A percentile compares a stretch with the other conserved stretches of the same genome.
These are phyloP conservation scores for Nothopassalora personata DNA, from an alignment of 2,329 filamentous ascomycete species.

Conservation along the genomic window DNA sequence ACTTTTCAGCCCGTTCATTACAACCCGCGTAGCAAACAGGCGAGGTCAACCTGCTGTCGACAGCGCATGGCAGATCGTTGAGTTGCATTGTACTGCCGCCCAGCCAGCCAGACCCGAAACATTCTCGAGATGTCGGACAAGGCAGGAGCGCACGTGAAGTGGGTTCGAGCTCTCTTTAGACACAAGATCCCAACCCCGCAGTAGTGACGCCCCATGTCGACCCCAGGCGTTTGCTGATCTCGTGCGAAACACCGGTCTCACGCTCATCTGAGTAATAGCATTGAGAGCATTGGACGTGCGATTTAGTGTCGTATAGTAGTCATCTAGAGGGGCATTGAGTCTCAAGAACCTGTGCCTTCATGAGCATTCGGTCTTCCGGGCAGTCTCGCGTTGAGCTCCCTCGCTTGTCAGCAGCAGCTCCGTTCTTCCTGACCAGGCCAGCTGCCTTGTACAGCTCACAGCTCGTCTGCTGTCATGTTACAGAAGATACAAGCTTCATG, in stretches of 20 bases:
- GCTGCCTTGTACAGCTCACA: not conserved
- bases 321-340: not conserved
- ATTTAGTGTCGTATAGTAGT: not conserved
- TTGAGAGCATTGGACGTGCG: not conserved
- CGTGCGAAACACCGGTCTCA: not conserved
- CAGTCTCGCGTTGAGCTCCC: not conserved
- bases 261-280: not conserved
- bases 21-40: too few species aligned
- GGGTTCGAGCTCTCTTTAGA: not conserved
- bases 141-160: not conserved
- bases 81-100: not conserved
- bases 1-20: too few species aligned
- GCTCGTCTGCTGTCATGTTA: conserved; percentile 5
- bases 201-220: not conserved
- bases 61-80: not conserved
- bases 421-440: not conserved
- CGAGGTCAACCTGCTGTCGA: not conserved
- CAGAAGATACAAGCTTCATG: not conserved
- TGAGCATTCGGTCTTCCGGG: not conserved
- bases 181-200: not conserved
- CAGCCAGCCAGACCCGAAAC: not conserved
- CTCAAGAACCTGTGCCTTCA: not conserved
- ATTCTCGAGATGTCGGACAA: not conserved
- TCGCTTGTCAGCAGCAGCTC: not conserved
- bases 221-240: not conserved